A percentile compares a stretch with the other conserved stretches of the same genome.
These are phyloP conservation scores for Tilletia setariae DNA, from an alignment of 1,284 basidiomycete species.

Conservation along the genomic window DNA sequence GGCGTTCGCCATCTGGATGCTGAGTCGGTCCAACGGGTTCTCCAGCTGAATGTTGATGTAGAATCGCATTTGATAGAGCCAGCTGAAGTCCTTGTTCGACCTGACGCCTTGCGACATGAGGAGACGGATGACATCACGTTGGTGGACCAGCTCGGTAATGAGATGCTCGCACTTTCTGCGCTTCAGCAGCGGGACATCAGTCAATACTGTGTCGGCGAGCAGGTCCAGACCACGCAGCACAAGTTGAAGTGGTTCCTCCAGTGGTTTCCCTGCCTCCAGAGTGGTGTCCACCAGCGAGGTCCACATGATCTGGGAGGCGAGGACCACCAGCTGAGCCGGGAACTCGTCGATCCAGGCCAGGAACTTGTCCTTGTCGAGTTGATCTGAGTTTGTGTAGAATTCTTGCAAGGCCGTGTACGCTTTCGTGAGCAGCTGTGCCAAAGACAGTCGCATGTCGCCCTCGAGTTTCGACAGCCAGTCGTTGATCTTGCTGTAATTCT, in stretches of 20 bases:
- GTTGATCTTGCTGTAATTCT: conserved; percentile 95
- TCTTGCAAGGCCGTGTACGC: conserved; percentile 73
- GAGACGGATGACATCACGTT: conserved; percentile 84
- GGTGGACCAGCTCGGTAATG: conserved; percentile 97
- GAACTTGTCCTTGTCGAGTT: conserved; percentile 64
- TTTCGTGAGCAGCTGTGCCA: conserved; percentile 75
- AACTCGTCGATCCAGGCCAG: conserved; percentile 87
- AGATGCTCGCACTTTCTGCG: conserved; percentile 97
- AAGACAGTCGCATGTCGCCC: conserved; percentile 85
- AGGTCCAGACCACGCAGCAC: conserved; percentile 82
- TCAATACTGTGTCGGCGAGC: conserved; percentile 89
- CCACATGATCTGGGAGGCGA: conserved; percentile 92
- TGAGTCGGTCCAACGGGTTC: conserved; percentile 74
- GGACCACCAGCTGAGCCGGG: conserved; percentile 90
- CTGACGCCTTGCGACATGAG: conserved; percentile 69
- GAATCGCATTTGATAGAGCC: conserved; percentile 99
- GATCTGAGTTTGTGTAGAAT: conserved; percentile 68
- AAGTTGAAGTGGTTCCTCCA: conserved; percentile 70
- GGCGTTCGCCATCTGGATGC: conserved; percentile 77
- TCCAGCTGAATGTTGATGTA: conserved; percentile 73
- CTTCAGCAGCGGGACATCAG: conserved; percentile 80
- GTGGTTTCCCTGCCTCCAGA: conserved; percentile 62
- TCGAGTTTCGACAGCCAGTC: conserved; percentile 95
- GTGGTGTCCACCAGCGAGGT: conserved; percentile 77
- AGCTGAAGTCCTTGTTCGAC: conserved; percentile 74